A percentile compares a stretch with the other conserved stretches of the same genome.
These are phyloP conservation scores for Carex scoparia DNA, from an alignment of 176 grass and related monocot genomes.

Conservation along the genomic window DNA sequence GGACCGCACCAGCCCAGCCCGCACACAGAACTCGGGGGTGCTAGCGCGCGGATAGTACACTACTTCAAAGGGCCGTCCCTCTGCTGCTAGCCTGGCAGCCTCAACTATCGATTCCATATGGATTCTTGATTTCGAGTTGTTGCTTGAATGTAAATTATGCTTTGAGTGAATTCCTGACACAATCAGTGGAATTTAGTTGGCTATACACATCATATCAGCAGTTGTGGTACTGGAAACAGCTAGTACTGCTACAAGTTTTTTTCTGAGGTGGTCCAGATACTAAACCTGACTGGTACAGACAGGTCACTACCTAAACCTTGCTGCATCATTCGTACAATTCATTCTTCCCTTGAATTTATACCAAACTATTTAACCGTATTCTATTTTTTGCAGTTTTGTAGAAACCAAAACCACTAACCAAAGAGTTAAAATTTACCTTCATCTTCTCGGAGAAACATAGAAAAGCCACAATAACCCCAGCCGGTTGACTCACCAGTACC, in stretches of 20 bases:
- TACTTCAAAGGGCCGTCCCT: conserved; percentile 59
- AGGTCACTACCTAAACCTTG: background rate
- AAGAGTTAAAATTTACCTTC: conserved; percentile 36
- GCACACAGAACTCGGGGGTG: conserved; percentile 80
- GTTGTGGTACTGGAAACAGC: background rate
- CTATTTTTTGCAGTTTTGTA: background rate
- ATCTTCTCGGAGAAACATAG: conserved; percentile 58
- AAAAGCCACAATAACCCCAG: conserved; percentile 47
- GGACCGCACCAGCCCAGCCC: conserved; percentile 42
- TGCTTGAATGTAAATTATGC: background rate
- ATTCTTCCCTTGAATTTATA: background rate
- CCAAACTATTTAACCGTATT: background rate
- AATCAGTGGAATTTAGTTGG: background rate
- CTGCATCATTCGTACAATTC: background rate
- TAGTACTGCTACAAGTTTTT: too few species aligned
- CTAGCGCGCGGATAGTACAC: conserved; percentile 83
- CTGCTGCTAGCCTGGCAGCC: conserved; percentile 50
- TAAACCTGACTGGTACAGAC: background rate
- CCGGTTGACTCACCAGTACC: background rate
- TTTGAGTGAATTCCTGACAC: conserved; percentile 14
- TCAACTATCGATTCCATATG: conserved; percentile 68
- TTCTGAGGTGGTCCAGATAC: background rate
- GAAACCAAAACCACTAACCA: background rate
- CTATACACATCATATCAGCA: background rate
- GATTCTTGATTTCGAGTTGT: conserved; percentile 8